Evolutionary conservation across 805 yeast genomes (phyloP), one percentile per base, ranked within the genome.

Genomic region (Ogataea trehaloabstinens): DNA sequence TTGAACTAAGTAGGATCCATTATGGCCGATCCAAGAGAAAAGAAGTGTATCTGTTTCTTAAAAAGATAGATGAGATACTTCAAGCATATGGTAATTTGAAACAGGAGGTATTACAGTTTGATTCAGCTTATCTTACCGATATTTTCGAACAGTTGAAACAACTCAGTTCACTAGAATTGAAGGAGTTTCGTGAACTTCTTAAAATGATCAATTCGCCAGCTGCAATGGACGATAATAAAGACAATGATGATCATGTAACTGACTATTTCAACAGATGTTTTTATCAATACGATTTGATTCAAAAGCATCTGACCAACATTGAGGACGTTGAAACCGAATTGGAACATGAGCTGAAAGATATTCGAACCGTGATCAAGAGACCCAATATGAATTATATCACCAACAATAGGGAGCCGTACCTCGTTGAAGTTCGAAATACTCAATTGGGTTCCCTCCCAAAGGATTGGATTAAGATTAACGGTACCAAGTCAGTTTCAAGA

Each of bases 381-480:
- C 85, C 90, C 0, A 66, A 73, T 28, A 55, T 84, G 37, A 64
- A 71, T 16, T 88, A 68, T 51, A 66, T 69, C 19, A 71, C 80
- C 11, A 78, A 75, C 38, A 70, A 74, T 35, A 81, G 78, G 37
- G 85, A 82, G 16, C 82, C 87, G 2, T 85, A 82, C 53, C 64
- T 90, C 34, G 71, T 93, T 17, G 96, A 90, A 52, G 80, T 91
- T 0, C 66, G 87, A 31, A 80, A 80, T 45, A 61, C 73, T 10
- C 75, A 75, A 31, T 67, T 73, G 2, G 75, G 74, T 30, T 60
- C 64, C 1, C 60, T 90, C 2, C 98, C 98, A 0, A 50, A 65
- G 2, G 78, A 76, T 36, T 91, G 96, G 96, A 63, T 82, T 10
- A 83, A 86, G 49, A 74, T 85, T 19, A 83, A 76, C 50, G 83